Evolutionary conservation across 1,139 yeast species (phyloP), one percentile per base, ranked within the genome.

Genomic region (Meyerozyma sp.): DNA sequence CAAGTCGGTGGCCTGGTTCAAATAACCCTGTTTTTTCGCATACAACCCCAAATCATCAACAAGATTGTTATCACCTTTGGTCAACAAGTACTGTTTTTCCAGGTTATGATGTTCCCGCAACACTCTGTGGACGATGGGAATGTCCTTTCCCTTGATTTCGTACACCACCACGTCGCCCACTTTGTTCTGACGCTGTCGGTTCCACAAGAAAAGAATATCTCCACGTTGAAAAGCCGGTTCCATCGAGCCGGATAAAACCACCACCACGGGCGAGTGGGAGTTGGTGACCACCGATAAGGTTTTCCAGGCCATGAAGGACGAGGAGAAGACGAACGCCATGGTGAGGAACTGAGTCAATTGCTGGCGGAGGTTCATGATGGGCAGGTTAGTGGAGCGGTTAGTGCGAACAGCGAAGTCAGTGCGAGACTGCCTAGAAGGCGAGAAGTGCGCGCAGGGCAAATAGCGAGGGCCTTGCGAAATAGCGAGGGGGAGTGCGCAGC

Each of bases 151-250:
- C 43, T 78, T 76, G 26, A 91, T 79, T 56, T 93, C 93, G 61
- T 94, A 93, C n/a, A 93, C 98, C 10, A 93, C 98, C 23, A 93
- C 76, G 58, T 93, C 98, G n/a, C 99, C 99, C 1, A 91, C 95
- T 41, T 77, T 70, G 34, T 82, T 82, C 35, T 65, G 65, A 18
- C 66, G 56, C 46, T 85, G 83, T 51, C 97, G 75, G 64, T 93
- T 93, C 96, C 96, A 90, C 46, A 93, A 72, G 58, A 93, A 84
- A 47, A 93, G 70, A 36, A 94, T 84, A 60, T 93, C 99, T 41
- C 99, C 99, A 65, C 98, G 80, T 65, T 93, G 98, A 74, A 94
- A 94, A 0, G 98, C 98, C 1, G 99, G 99, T 61, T 94, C 98
- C 99, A 93, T 93, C 1, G 98, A 93, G 5, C 98, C 99, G 1